Evolutionary conservation across 805 yeast species (phyloP), one percentile per base, ranked within the genome.

Genomic region (Myxozyma monticola): DNA sequence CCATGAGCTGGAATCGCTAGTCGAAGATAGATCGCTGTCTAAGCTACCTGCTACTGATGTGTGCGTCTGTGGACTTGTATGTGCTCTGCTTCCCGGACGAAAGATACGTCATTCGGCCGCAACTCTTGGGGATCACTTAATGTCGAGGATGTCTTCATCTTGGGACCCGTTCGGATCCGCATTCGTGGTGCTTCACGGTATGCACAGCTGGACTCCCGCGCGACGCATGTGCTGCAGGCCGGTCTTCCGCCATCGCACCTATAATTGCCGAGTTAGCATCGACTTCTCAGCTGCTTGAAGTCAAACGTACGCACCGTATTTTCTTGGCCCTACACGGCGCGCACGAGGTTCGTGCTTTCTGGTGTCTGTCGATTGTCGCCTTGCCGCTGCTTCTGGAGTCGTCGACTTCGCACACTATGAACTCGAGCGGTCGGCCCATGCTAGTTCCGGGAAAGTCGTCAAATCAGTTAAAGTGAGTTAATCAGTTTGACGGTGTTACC

Each of bases 291-390:
- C 30, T 22, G 12, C n/a, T n/a, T n/a, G n/a, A n/a, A n/a, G n/a
- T n/a, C 8, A 36, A 15, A 20, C 4, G n/a, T 6, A 24, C 48
- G 8, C 22, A 36, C 48, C 37, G 36, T 8, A 37, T 37, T 17
- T 44, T 44, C 42, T 38, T 44, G 10, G 18, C 24, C 9, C 48
- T 21, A 31, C 48, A 44, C 12, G n/a, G 14, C 33, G 14, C 35
- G 37, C 48, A 44, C 3, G 48, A 44, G 20, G 33, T 72, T 57
- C 74, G 78, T 68, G 84, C 88, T 4, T 79, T 65, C 2, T 60
- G 39, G 5, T 29, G 4, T 2, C 39, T n/a, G n/a, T n/a, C n/a
- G n/a, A 10, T 21, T 37, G 10, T 29, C 29, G 12, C 62, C 21
- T 14, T 33, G 22, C 4, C 25, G 4, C 26, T 14, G 21, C 31